Evolutionary conservation across 2,329 filamentous ascomycete genomes (phyloP).

Genomic region (Stachybotrys elegans): DNA sequence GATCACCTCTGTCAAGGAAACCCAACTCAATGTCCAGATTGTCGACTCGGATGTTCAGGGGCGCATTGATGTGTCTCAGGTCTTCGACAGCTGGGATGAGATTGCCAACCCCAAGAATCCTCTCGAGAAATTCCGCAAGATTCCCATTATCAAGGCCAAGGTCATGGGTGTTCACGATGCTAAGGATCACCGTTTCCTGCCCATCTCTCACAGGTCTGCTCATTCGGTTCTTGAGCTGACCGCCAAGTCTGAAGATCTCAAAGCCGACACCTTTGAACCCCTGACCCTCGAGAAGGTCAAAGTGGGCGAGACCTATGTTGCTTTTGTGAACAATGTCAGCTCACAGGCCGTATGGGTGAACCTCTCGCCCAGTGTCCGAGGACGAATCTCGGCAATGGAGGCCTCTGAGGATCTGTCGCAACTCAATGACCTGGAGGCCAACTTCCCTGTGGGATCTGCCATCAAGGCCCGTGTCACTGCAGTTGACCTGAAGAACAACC

Average conservation of each 20-base stretch:
- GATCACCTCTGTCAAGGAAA: constrained; percentile 80
- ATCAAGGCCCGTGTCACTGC: constrained; percentile 73
- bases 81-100: constrained; percentile 84
- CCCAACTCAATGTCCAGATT: constrained; percentile 86
- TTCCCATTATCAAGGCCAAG: constrained; percentile 67
- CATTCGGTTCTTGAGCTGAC: constrained; percentile 87
- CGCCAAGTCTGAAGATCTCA: constrained; percentile 64
- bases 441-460: constrained; percentile 88
- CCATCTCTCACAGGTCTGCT: constrained; percentile 77
- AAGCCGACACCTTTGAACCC: constrained; percentile 37
- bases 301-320: constrained; percentile 66
- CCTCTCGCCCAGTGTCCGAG: constrained; percentile 80
- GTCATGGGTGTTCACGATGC: constrained; percentile 87
- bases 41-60: constrained; percentile 71
- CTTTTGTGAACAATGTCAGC: constrained; percentile 86
- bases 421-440: constrained; percentile 67
- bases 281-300: constrained; percentile 70
- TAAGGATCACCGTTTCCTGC: constrained; percentile 83
- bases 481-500: constrained; percentile 67
- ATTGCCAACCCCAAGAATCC: constrained; percentile 80
- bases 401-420: constrained; percentile 81
- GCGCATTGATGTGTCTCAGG: constrained; percentile 86
- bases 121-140: constrained; percentile 64
- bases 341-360: constrained; percentile 85
- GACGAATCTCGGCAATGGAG: constrained; percentile 76